Base-by-base conservation (phyloP, 805 yeast species). In the Candida chauliodis region DNA sequence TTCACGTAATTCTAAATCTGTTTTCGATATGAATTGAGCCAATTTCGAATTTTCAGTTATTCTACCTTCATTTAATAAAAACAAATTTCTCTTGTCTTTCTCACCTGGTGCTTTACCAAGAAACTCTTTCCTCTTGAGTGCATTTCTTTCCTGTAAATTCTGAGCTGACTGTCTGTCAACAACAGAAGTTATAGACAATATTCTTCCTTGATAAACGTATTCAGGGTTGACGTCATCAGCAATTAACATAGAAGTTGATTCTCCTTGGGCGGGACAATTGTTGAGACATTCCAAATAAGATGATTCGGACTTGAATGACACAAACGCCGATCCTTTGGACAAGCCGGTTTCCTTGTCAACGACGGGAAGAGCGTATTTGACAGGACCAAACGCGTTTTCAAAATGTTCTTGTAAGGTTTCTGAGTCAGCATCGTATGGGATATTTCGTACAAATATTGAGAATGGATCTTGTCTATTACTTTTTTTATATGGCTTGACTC, bases 261-360 rank as follows among this genome's bases (percentile, higher is more conserved):
- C 67, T 3, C 14, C 14, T 14, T 79, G 73, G 30, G 78, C 76
- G 17, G 99, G 98, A 0, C 97, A 96, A 51, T 79, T 73, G 4
- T 70, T 69, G 24, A 90, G 56, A 63, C 97, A 90, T 37, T 75
- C 73, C 22, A 73, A 71, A 51, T 78, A 85, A 3, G 84, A 76
- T 4, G 73, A 79, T 38, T 76, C 77, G 16, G 73, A 66, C 36
- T 58, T 61, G 56, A 93, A 93, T 0, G 96, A 95, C 30, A 93
- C 95, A 57, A 93, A 93, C 0, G 96, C 99, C 1, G 96, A 84
- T 45, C 99, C 99, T 57, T 75, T 85, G 9, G 98, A 91, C 43
- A 86, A 66, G 5, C 95, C 95, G 2, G 95, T 81, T 39, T 71
- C 83, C 53, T 71, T 84, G 54, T 93, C 99, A 45, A 83, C 71